These are phyloP conservation scores for Fomitopsis pulvina DNA, from an alignment of 768 basidiomycete genomes.

Conservation along the genomic window DNA sequence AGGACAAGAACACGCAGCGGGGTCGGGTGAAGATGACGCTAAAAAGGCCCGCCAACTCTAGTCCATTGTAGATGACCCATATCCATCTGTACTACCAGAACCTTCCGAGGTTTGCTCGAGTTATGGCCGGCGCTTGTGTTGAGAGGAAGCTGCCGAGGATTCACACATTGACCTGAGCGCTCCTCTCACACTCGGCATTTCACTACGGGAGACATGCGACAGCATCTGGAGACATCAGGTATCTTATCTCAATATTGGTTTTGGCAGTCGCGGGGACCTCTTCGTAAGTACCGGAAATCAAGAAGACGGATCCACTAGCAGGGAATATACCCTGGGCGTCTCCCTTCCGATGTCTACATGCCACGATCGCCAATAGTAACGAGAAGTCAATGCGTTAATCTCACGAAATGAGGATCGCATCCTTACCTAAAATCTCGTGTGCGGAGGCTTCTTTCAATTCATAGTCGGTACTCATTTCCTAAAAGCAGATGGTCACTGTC, in stretches of 20 bases:
- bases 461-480: background rate
- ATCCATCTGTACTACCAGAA: background rate
- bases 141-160: background rate
- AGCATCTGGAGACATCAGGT: background rate
- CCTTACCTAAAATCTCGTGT: background rate
- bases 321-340: background rate
- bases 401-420: background rate
- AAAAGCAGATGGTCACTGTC: background rate
- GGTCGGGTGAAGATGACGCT: constrained; percentile 85
- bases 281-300: background rate
- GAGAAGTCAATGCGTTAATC: background rate
- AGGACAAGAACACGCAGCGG: constrained; percentile 89
- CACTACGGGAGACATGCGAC: background rate
- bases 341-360: background rate
- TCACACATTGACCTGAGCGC: background rate
- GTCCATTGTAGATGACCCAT: constrained; percentile 26
- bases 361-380: background rate
- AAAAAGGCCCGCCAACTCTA: constrained; percentile 56
- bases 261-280: background rate
- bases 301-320: background rate
- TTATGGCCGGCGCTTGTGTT: background rate
- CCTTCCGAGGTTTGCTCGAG: background rate
- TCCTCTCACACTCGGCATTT: background rate
- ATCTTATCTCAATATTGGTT: background rate
- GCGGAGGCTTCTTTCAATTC: background rate